A percentile compares a stretch with the other conserved stretches of the same genome.
These are phyloP conservation scores for Lentinula boryana DNA, from an alignment of 768 basidiomycete genomes.

Conservation along the genomic window DNA sequence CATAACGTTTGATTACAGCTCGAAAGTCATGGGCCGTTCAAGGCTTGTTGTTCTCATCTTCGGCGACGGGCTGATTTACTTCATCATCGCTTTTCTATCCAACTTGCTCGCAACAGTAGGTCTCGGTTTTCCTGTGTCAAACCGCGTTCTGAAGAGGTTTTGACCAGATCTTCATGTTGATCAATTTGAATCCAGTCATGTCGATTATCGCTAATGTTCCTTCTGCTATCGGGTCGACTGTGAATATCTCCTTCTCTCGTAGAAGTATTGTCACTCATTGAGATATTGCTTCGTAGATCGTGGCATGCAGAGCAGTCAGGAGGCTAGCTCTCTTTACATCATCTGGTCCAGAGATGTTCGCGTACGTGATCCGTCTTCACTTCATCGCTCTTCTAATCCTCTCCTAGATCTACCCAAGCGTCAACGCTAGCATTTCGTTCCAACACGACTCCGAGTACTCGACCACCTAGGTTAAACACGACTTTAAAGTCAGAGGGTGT, in stretches of 20 bases:
- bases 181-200: constrained; percentile 49
- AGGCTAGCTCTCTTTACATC: constrained; percentile 33
- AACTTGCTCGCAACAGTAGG: constrained; percentile 54
- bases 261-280: neutral
- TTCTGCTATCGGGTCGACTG: constrained; percentile 54
- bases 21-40: constrained; percentile 14
- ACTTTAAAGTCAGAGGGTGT: constrained; percentile 7
- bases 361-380: neutral
- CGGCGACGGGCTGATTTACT: constrained; percentile 70
- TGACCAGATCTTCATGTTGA: constrained; percentile 39
- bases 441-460: neutral
- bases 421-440: constrained; percentile 10
- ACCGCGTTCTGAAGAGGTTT: neutral
- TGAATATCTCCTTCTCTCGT: constrained; percentile 20
- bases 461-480: constrained; percentile 4
- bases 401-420: constrained; percentile 6
- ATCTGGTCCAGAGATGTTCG: constrained; percentile 5
- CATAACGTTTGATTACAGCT: neutral
- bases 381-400: neutral
- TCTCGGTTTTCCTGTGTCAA: neutral
- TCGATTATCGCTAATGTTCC: constrained; percentile 53
- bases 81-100: constrained; percentile 71
- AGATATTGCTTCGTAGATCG: neutral
- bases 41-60: constrained; percentile 30
- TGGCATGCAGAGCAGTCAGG: constrained; percentile 26